Evolutionary conservation across 257 asterid genomes (phyloP).

Genomic region (Parsonsia alboflavescens): DNA sequence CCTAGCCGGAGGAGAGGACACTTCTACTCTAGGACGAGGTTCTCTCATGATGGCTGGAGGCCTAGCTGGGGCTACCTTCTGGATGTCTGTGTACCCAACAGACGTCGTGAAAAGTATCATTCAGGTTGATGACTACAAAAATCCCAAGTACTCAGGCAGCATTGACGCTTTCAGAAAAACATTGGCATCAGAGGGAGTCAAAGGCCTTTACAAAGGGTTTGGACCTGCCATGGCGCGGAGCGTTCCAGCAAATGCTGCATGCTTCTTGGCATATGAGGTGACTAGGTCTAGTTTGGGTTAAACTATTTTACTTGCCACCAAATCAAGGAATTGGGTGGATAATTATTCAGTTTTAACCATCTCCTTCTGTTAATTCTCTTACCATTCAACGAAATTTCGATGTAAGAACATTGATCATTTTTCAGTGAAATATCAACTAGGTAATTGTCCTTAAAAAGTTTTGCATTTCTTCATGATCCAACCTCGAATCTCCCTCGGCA

Average conservation of each 20-base stretch:
- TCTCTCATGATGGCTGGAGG: constrained; percentile 70
- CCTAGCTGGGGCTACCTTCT: constrained; percentile 70
- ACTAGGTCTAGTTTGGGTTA: constrained; percentile 69
- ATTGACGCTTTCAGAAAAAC: constrained; percentile 64
- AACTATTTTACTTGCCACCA: constrained; percentile 15
- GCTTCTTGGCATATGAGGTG: constrained; percentile 83
- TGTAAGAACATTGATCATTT: not conserved
- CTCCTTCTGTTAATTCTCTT: not conserved
- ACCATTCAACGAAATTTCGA: not conserved
- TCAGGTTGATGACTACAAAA: constrained; percentile 73
- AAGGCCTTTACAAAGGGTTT: constrained; percentile 82
- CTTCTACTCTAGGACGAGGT: constrained; percentile 60
- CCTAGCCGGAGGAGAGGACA: constrained; percentile 66
- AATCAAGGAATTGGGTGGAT: not conserved
- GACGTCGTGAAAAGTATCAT: constrained; percentile 77
- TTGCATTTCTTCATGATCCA: too few relatives aligned
- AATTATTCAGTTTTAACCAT: not conserved
- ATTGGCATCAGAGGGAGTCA: constrained; percentile 61
- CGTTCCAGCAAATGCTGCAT: constrained; percentile 82
- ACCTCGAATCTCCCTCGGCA: too few relatives aligned
- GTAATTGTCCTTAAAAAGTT: not conserved
- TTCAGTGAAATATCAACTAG: not conserved
- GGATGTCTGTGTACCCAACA: constrained; percentile 66
- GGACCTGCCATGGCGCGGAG: constrained; percentile 91
- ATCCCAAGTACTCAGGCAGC: constrained; percentile 64